phyloP scores from a whole-genome alignment of 768 basidiomycete genomes.

The Cystofilobasidium macerans region DNA sequence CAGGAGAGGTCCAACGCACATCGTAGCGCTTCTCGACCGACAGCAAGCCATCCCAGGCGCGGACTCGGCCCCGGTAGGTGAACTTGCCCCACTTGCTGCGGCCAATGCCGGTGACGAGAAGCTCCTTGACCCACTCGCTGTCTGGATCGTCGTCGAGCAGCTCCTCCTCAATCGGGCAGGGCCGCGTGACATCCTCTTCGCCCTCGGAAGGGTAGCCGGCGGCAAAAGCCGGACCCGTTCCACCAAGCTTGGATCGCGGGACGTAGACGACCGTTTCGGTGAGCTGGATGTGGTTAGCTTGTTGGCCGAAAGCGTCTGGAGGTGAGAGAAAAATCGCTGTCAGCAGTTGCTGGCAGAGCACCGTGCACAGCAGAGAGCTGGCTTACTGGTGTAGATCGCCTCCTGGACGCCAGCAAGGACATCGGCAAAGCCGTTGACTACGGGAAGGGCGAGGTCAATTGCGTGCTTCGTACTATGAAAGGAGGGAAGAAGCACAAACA shows the following conservation, averaged over 20 bases:
- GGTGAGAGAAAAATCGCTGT: neutral
- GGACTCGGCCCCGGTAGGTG: constrained; percentile 7
- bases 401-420: constrained; percentile 1
- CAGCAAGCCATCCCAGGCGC: constrained; percentile 21
- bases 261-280: constrained; percentile 7
- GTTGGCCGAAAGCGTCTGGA: constrained; percentile 13
- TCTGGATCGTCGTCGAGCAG: constrained; percentile 4
- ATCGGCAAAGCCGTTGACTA: constrained; percentile 18
- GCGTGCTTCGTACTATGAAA: neutral
- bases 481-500: neutral
- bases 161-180: constrained; percentile 18
- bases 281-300: constrained; percentile 4
- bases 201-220: constrained; percentile 15
- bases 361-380: neutral
- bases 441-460: constrained; percentile 2
- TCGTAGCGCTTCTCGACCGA: constrained; percentile 11
- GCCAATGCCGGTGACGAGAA: constrained; percentile 5
- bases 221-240: constrained; percentile 14
- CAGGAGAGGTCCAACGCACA: neutral
- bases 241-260: neutral
- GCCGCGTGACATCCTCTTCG: neutral
- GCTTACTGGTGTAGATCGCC: neutral
- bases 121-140: constrained; percentile 17
- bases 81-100: constrained; percentile 16
- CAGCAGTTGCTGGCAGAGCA: neutral